phyloP scores from a whole-genome alignment of 768 basidiomycete genomes.

The Asterophora parasitica region DNA sequence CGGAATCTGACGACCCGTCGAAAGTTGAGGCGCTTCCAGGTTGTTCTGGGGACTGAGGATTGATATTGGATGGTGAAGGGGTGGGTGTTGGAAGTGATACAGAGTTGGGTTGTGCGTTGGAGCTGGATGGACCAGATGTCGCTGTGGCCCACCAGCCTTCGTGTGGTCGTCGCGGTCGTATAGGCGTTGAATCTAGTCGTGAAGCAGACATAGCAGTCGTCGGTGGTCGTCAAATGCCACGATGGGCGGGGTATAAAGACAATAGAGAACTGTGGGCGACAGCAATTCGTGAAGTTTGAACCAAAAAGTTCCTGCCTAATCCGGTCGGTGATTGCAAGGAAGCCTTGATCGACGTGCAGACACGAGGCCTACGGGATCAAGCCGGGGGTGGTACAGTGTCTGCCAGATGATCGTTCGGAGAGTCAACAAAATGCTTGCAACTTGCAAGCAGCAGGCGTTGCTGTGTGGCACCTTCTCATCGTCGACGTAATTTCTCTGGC shows the following conservation, averaged over 20 bases:
- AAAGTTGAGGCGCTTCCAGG: neutral
- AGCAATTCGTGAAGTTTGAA: slow-evolving; percentile 11
- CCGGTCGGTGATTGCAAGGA: slow-evolving; percentile 1
- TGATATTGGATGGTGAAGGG: slow-evolving; percentile 9
- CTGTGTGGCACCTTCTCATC: neutral
- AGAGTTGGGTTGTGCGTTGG: slow-evolving; percentile 7
- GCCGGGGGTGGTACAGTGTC: neutral
- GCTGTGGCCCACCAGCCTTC: slow-evolving; percentile 8
- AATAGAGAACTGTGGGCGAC: slow-evolving; percentile 4
- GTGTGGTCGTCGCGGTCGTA: slow-evolving; percentile 17
- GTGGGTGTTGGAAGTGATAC: slow-evolving; percentile 2
- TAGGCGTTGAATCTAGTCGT: slow-evolving; percentile 2
- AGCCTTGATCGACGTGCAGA: neutral
- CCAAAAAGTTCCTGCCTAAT: slow-evolving; percentile 12
- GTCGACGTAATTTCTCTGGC: neutral
- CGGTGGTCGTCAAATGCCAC: slow-evolving; percentile 14
- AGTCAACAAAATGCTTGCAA: too few relatives aligned
- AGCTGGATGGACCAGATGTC: neutral
- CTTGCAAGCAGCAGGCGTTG: too few relatives aligned
- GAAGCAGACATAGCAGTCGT: slow-evolving; percentile 13
- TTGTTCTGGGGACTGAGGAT: slow-evolving; percentile 1
- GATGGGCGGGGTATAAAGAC: slow-evolving; percentile 18
- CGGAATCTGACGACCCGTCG: neutral
- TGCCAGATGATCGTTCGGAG: too few relatives aligned
- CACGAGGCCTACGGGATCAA: neutral